phyloP scores from a whole-genome alignment of 2,329 filamentous ascomycete species.

The Cladorrhinum sp. region DNA sequence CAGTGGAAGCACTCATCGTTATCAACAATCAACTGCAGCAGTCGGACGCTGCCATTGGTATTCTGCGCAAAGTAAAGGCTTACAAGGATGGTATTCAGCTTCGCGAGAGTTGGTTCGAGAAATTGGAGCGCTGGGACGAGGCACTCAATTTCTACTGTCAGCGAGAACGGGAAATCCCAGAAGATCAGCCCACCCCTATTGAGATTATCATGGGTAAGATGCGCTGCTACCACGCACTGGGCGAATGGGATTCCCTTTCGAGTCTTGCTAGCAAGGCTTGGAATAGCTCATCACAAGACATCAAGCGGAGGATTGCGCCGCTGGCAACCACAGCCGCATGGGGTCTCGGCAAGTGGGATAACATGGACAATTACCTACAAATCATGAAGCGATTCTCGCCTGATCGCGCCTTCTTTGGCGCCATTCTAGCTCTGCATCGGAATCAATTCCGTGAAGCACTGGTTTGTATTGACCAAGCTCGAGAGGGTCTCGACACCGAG shows the following conservation, averaged over 20 bases:
- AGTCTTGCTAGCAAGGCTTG: conserved; percentile 88
- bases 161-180: conserved; percentile 68
- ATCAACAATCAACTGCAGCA: conserved; percentile 99
- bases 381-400: conserved; percentile 94
- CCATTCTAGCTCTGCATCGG: conserved; percentile 88
- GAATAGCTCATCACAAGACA: conserved; percentile 82
- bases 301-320: conserved; percentile 86
- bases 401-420: conserved; percentile 95
- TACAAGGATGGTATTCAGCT: conserved; percentile 92
- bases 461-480: conserved; percentile 84
- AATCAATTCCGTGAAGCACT: conserved; percentile 93
- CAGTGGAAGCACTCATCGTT: conserved; percentile 94
- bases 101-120: conserved; percentile 98
- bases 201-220: conserved; percentile 99
- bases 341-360: conserved; percentile 94
- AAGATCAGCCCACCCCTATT: conserved; percentile 62
- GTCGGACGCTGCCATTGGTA: conserved; percentile 96
- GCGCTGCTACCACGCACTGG: conserved; percentile 93
- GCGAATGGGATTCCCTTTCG: conserved; percentile 94
- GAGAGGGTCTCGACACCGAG: conserved; percentile 92
- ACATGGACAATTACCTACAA: conserved; percentile 95
- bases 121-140: conserved; percentile 97
- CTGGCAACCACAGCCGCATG: conserved; percentile 93
- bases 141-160: conserved; percentile 88
- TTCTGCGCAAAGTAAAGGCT: conserved; percentile 89